These are phyloP conservation scores for Phytomonas sp. DNA, from an alignment of 208 protist species.

Conservation along the genomic window DNA sequence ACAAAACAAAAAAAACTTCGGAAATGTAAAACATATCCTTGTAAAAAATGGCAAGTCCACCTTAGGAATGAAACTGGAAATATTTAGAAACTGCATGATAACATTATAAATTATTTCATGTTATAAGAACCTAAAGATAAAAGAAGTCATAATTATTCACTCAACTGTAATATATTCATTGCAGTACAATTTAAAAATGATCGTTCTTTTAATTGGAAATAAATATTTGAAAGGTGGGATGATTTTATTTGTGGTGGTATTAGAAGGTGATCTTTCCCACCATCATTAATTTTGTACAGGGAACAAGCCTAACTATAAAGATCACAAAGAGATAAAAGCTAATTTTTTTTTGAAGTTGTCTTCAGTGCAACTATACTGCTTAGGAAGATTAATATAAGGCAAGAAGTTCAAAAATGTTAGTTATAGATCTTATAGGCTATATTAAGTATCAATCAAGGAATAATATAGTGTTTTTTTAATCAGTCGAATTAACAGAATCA, in stretches of 20 bases:
- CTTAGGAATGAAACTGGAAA: not conserved
- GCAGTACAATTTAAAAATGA: not conserved
- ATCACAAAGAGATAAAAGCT: not conserved
- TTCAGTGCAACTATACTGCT: not conserved
- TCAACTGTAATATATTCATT: not conserved
- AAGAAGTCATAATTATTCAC: constrained; percentile 11
- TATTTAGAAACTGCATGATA: not conserved
- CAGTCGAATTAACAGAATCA: not conserved
- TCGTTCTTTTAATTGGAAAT: not conserved
- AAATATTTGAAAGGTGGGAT: not conserved
- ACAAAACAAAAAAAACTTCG: not conserved
- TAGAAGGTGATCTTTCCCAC: not conserved
- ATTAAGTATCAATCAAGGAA: not conserved
- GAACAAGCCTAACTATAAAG: not conserved
- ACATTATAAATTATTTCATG: not conserved
- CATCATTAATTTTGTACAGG: not conserved
- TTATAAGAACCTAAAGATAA: constrained; percentile 6
- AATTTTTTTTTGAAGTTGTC: not conserved
- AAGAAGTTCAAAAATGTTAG: not conserved
- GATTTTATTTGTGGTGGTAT: not conserved
- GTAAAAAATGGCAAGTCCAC: not conserved
- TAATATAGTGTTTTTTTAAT: not conserved
- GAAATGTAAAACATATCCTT: not conserved
- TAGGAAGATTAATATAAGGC: not conserved
- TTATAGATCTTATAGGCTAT: not conserved